phyloP scores from a whole-genome alignment of 176 grass and related monocot species.

The Alloteropsis semialata region DNA sequence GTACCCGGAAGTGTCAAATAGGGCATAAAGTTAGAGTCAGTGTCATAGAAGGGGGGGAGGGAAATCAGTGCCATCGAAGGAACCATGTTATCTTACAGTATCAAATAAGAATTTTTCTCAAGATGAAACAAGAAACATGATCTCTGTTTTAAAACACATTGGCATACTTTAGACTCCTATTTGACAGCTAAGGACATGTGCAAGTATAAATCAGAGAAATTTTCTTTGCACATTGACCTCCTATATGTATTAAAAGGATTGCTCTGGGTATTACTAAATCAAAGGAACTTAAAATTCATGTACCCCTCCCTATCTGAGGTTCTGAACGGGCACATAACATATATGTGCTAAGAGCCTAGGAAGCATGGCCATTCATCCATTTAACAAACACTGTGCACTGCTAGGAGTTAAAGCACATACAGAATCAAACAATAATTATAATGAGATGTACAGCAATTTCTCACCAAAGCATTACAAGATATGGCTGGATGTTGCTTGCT shows the following conservation, averaged over 20 bases:
- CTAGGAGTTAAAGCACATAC: not conserved
- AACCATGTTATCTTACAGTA: no score
- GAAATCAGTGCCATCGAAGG: no score
- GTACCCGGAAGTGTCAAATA: no score
- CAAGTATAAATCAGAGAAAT: not conserved
- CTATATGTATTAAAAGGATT: not conserved
- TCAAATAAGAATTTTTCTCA: no score
- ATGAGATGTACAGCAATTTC: not conserved
- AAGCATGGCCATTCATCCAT: not conserved
- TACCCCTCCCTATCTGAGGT: not conserved
- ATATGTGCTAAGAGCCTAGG: not conserved
- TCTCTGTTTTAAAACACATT: not conserved
- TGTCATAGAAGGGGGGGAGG: no score
- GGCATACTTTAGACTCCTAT: not conserved
- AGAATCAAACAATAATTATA: not conserved
- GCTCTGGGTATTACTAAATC: not conserved
- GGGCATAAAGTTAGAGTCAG: no score
- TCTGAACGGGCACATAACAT: not conserved
- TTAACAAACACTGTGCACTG: not conserved
- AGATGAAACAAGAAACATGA: not conserved
- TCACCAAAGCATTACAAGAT: not conserved
- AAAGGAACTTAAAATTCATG: not conserved
- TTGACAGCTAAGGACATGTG: not conserved
- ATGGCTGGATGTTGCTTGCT: not conserved
- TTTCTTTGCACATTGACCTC: not conserved